phyloP scores from a whole-genome alignment of 2,329 filamentous ascomycete species.

The Apiospora aurea region DNA sequence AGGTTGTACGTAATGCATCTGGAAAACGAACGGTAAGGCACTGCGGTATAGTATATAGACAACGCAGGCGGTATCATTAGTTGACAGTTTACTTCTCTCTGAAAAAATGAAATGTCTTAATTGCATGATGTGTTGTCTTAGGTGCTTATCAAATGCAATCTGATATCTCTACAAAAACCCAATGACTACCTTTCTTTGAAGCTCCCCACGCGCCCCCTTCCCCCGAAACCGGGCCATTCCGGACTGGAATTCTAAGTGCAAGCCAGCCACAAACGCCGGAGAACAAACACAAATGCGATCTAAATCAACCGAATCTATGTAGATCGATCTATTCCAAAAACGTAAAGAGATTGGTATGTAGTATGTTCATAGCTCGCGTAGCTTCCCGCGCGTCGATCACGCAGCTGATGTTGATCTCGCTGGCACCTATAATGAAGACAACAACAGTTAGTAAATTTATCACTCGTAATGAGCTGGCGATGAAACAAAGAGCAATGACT shows the following conservation, averaged over 20 bases:
- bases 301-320: not conserved
- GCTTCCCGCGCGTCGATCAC: constrained; percentile 93
- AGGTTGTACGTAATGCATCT: not conserved
- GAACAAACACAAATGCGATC: not conserved
- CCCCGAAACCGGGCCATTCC: constrained; percentile 11
- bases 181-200: not conserved
- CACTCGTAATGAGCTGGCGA: not conserved
- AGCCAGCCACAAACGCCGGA: constrained; percentile 14
- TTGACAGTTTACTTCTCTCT: too few species aligned
- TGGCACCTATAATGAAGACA: constrained; percentile 70
- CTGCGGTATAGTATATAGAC: not conserved
- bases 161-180: not conserved
- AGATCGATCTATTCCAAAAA: constrained; percentile 77
- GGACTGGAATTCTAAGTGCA: constrained; percentile 2
- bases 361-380: constrained; percentile 90
- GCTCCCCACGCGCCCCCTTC: not conserved
- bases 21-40: too few species aligned
- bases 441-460: constrained; percentile 24
- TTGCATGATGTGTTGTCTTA: not conserved
- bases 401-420: constrained; percentile 99
- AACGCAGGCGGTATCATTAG: not conserved
- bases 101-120: not conserved
- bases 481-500: constrained; percentile 34
- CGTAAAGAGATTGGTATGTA: constrained; percentile 96
- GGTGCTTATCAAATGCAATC: constrained; percentile 2